A percentile compares a stretch with the other conserved stretches of the same genome.
Conservation (phyloP, 768 basidiomycete species). For the Russula dissimulans region DNA sequence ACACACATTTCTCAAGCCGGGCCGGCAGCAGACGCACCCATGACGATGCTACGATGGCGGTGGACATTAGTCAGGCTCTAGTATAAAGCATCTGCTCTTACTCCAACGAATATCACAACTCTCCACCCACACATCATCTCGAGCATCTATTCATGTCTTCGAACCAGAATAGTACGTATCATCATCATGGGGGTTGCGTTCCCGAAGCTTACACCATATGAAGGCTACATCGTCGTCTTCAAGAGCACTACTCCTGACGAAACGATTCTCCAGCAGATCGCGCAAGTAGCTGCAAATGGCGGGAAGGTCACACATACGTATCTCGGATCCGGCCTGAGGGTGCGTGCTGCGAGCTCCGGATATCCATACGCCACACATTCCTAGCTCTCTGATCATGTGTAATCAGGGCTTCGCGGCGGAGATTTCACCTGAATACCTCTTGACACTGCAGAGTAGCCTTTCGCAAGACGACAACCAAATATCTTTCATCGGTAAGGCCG, state of each 20-base stretch:
- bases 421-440: slow-evolving; percentile 28
- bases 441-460: slow-evolving; percentile 27
- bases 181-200: background rate
- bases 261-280: slow-evolving; percentile 34
- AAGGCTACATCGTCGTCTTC: slow-evolving; percentile 51
- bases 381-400: background rate
- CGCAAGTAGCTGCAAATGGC: slow-evolving; percentile 33
- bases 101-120: background rate
- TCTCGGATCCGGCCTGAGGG: slow-evolving; percentile 21
- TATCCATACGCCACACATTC: background rate
- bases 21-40: background rate
- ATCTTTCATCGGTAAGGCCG: slow-evolving; percentile 38
- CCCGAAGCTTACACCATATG: slow-evolving; percentile 10
- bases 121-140: background rate
- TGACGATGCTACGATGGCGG: background rate
- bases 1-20: too few relatives aligned
- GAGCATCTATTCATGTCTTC: slow-evolving; percentile 16
- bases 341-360: background rate
- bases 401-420: slow-evolving; percentile 38
- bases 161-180: slow-evolving; percentile 12
- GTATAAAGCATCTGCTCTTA: background rate
- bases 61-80: background rate
- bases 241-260: slow-evolving; percentile 35
- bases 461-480: slow-evolving; percentile 26
- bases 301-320: slow-evolving; percentile 35